Conservation (phyloP, 208 protist genomes). For the Acanthamoeba rhysodes region DNA sequence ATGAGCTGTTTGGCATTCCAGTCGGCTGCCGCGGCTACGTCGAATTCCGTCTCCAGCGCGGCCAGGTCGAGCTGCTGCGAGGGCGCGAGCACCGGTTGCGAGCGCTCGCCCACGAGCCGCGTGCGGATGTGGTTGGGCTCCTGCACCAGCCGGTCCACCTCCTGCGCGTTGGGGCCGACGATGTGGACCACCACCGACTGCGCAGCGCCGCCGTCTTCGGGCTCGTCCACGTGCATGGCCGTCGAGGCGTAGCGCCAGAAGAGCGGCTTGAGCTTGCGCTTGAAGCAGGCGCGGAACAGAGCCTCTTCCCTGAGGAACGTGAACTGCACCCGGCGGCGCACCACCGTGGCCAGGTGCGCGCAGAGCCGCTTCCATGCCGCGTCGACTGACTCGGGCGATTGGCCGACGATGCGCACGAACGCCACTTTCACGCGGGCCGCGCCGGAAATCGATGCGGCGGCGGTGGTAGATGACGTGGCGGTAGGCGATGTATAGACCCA, state of each 20-base stretch:
- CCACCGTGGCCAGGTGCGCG: background rate
- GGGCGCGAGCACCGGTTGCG: background rate
- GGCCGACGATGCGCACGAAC: background rate
- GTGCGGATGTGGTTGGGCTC: slow-evolving; percentile 13
- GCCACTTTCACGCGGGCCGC: background rate
- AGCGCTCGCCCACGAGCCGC: background rate
- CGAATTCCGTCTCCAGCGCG: background rate
- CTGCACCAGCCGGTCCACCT: background rate
- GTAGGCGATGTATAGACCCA: background rate
- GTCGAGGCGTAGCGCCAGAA: background rate
- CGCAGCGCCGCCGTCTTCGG: background rate
- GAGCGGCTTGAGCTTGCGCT: background rate
- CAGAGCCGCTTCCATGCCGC: background rate
- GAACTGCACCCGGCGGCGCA: background rate
- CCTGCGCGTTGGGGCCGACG: background rate
- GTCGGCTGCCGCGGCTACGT: background rate
- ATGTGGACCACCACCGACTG: background rate
- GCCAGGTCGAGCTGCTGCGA: background rate
- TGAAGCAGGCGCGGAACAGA: background rate
- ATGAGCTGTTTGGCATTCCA: background rate
- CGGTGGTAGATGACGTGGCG: background rate
- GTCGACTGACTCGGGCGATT: background rate
- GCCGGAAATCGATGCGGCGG: background rate
- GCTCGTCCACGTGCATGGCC: background rate
- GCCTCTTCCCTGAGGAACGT: background rate